Base-by-base conservation (phyloP, 768 basidiomycete species). In the Leucocoprinus leucothites region DNA sequence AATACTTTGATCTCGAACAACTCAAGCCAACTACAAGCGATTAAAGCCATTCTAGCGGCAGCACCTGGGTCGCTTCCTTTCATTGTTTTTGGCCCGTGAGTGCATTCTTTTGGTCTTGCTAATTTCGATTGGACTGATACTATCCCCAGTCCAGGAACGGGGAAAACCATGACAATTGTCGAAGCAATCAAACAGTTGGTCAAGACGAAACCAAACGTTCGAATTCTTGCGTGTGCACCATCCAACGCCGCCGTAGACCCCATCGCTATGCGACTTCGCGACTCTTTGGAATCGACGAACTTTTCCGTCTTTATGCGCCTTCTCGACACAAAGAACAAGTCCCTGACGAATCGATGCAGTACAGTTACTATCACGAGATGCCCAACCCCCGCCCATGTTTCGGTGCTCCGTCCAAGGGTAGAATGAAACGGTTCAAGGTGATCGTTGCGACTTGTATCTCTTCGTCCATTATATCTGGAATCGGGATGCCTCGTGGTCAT, bases 181-280 rank as follows among this genome's bases (percentile, higher is more conserved):
- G 85, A 86, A 64, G 76, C 81, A 0, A 85, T 86, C 14, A 71
- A 65, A 1, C 85, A 86, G 61, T 58, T 86, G 2, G 67, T 84
- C 4, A 55, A 53, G 2, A 52, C 44, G 2, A 64, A 76, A 35
- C 73, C 77, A 0, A 53, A 61, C 0, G 69, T 78, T 0, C 72
- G 67, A n/a, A 70, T 86, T 34, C 71, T 86, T 2, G 84, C 78
- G 0, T 84, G 82, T 54, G 84, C 85, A 2, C 85, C 85, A 0
- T 83, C 82, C 62, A 86, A 86, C 64, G 82, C 82, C 2, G 84
- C 85, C 0, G 82, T 84, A 0, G 85, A 87, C 60, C 68, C 85
- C 26, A 73, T 85, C n/a, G 78, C 82, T 0, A 66, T 66, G 38
- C 70, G 82, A 0, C 71, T 86, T 13, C 61, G 51, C 2, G 57